Evolutionary conservation across 2,329 filamentous ascomycete genomes (phyloP).

Genomic region (Colletotrichum plurivorum): DNA sequence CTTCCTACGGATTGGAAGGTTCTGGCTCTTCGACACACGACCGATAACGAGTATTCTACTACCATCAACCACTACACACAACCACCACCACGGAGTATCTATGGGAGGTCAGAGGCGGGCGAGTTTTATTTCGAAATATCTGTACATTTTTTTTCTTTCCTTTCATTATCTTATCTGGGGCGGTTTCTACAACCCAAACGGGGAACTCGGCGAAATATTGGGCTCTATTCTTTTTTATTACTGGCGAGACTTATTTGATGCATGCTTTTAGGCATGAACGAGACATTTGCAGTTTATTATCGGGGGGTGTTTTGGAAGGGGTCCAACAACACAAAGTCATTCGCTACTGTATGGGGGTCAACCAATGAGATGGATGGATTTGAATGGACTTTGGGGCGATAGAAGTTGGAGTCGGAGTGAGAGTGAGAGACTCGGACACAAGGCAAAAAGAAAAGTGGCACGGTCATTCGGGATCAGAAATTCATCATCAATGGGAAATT

Average conservation of each 20-base stretch:
- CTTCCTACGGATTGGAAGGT: neutral
- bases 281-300: neutral
- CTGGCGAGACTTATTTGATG: neutral
- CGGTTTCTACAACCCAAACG: neutral
- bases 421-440: neutral
- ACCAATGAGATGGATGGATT: neutral
- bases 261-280: slow-evolving; percentile 16
- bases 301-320: neutral
- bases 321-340: neutral
- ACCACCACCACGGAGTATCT: slow-evolving; percentile 14
- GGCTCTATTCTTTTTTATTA: neutral
- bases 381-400: neutral
- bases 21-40: slow-evolving; percentile 16
- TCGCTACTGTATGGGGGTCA: neutral
- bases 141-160: neutral
- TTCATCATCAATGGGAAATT: slow-evolving; percentile 19
- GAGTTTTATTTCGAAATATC: neutral
- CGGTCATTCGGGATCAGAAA: slow-evolving; percentile 5
- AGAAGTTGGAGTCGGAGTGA: neutral
- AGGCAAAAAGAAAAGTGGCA: neutral
- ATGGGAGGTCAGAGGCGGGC: neutral
- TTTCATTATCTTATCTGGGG: neutral
- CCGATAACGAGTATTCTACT: slow-evolving; percentile 35
- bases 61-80: neutral
- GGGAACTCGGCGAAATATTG: slow-evolving; percentile 11